phyloP scores from a whole-genome alignment of 352 stramenopile species.

The Pythium monospermum region DNA sequence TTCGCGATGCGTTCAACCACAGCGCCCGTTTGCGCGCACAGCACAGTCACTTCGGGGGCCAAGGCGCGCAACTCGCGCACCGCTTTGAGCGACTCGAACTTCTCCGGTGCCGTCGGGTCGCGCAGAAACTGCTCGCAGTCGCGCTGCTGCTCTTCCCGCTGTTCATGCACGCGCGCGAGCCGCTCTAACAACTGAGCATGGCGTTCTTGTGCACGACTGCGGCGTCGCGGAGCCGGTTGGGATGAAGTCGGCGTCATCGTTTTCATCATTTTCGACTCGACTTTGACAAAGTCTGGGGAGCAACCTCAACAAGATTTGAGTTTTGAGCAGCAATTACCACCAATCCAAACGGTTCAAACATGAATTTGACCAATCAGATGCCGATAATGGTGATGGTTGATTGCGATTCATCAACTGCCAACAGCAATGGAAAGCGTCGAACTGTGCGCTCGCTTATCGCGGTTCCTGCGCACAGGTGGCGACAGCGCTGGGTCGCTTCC shows the following conservation, averaged over 20 bases:
- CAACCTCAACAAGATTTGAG: too few species aligned
- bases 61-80: conserved; percentile 50
- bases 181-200: conserved; percentile 57
- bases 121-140: conserved; percentile 38
- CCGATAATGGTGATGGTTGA: too few species aligned
- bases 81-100: conserved; percentile 39
- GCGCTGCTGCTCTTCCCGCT: conserved; percentile 33
- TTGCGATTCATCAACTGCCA: too few species aligned
- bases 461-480: conserved; percentile 31
- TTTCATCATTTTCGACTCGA: conserved; percentile 7
- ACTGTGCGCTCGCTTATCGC: conserved; percentile 63
- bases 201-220: conserved; percentile 28
- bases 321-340: too few species aligned
- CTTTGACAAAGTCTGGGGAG: too few species aligned
- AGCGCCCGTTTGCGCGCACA: conserved; percentile 70
- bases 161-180: conserved; percentile 38
- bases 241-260: conserved; percentile 12
- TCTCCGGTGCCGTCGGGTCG: conserved; percentile 38
- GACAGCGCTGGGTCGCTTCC: neutral
- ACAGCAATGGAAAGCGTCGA: conserved; percentile 38
- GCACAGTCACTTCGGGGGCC: conserved; percentile 61
- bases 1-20: conserved; percentile 83
- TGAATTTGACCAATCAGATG: too few species aligned
- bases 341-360: too few species aligned
- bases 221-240: neutral